Evolutionary conservation across 176 grass and related monocot genomes (phyloP), one percentile per base, ranked within the genome.

Genomic region (Panicum miliaceum): DNA sequence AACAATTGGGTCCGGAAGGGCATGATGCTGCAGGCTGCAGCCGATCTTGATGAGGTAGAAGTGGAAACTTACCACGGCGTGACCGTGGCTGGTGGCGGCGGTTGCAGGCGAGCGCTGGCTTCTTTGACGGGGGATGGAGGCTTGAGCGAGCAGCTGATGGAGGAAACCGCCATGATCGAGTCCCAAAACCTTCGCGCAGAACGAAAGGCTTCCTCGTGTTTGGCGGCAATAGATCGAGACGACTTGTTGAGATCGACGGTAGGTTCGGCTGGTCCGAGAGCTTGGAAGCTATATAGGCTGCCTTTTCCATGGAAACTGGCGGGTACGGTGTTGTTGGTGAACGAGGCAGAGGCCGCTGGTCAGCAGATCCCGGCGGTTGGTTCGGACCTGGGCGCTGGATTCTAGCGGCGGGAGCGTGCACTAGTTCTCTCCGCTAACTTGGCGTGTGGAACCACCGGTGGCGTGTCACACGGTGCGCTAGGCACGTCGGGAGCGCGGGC

Each of bases 401-500:
- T 58, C 64, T 64, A 62, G 80, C 75, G n/a, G 23, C 43, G 25
- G 48, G 59, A 53, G 47, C 81, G 85, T 77, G 34, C 47, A 77
- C 61, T 32, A 32, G 29, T 2, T 18, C 60, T 82, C 62, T 18
- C 34, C 10, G 15, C 92, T 85, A 29, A 29, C 91, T 88, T 96
- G 89, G 20, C 88, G 91, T 91, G 85, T 83, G 50, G 61, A 89
- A 79, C 73, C 37, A 85, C 94, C 64, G 79, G 81, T 95, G 69
- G 83, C 85, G 93, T 90, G 78, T 60, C 1, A 8, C 20, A 38
- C 29, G 51, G 48, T 18, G 67, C 27, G 16, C 60, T 35, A 26
- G 83, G 63, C 90, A 95, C 90, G 83, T 93, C 64, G 73, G 88
- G 9, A 53, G 20, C 9, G 82, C 29, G 64, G 61, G 86, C 22